Percentiles rank a stretch among this genome's conserved stretches.
These are phyloP conservation scores for Biscogniauxia mediterranea DNA, from an alignment of 2,329 filamentous ascomycete genomes.

Conservation along the genomic window DNA sequence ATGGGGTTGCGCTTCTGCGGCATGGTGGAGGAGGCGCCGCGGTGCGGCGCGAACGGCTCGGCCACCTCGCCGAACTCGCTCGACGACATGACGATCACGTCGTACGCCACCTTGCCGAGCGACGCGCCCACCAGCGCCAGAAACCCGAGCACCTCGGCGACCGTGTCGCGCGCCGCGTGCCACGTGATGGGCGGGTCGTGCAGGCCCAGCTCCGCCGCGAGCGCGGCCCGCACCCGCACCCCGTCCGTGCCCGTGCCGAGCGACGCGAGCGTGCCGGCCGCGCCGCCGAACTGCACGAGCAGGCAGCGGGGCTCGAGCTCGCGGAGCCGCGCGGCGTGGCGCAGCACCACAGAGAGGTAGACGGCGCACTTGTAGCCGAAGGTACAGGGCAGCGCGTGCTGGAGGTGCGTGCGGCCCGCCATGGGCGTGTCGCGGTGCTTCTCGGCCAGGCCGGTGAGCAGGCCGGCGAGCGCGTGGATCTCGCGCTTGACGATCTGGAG, in stretches of 20 bases:
- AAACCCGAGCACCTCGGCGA: constrained; percentile 53
- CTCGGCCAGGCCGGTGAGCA: constrained; percentile 40
- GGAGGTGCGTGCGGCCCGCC: constrained; percentile 56
- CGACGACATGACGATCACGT: constrained; percentile 57
- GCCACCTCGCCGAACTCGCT: constrained; percentile 54
- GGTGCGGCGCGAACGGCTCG: constrained; percentile 54
- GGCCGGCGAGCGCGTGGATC: constrained; percentile 41
- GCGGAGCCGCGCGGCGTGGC: constrained; percentile 46
- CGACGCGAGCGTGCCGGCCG: constrained; percentile 54
- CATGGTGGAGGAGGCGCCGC: constrained; percentile 56
- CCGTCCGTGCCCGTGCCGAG: constrained; percentile 47
- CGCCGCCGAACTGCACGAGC: constrained; percentile 56
- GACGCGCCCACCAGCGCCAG: constrained; percentile 52
- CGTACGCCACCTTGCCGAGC: constrained; percentile 54
- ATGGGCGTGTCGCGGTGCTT: constrained; percentile 53
- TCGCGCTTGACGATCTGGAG: constrained; percentile 46
- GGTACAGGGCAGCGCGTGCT: constrained; percentile 55
- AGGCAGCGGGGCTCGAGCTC: constrained; percentile 46
- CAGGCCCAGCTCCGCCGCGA: constrained; percentile 48
- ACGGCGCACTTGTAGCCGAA: constrained; percentile 59
- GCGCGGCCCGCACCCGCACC: constrained; percentile 45
- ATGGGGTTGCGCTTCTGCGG: constrained; percentile 60
- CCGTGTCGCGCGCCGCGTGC: constrained; percentile 54
- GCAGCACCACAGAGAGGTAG: constrained; percentile 48
- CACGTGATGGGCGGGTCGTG: constrained; percentile 53